Base-by-base conservation (phyloP, 2,329 filamentous ascomycete genomes). In the Polychaeton citri region DNA sequence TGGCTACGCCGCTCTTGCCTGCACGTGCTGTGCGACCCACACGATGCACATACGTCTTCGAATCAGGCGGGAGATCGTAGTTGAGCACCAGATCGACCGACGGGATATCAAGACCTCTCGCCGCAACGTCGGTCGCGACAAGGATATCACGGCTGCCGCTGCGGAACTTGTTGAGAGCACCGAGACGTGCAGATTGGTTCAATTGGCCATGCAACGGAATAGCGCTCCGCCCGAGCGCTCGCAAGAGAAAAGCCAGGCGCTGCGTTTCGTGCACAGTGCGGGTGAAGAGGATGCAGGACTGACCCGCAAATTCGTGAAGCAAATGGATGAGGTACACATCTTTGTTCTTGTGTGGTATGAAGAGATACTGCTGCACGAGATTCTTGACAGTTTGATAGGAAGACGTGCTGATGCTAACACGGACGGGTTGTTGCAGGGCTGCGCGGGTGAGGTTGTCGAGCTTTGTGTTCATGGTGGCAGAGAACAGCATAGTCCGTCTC, bases 201-300 rank as follows among this genome's bases (percentile, higher is more conserved):
- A 98, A 73, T 54, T 94, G 84, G 6, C 88, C 90, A 60, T 98
- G 88, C 0, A 98, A 71, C 0, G 90, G 88, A 41, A 96, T 90
- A 3, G 87, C 88, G 28, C 80, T 79, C 53, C 95, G 90, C 19
- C 87, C 88, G 3, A 98, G 74, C 0, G 79, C 72, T 33, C 88
- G 77, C 2, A 95, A 71, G 12, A 98, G 62, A 50, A 93, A 81
- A 17, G 87, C 77, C 20, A 95, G 60, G 6, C 90, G 74, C 57
- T 94, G 85, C 0, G 86, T 82, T 56, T 96, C 88, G 59, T 84
- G 82, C 31, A 96, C 83, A 0, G 90, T 98, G 30, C 90, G 71
- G 0, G 83, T 86, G 63, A 98, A 98, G 45, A 96, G 73, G 52
- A 98, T 93, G 41, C 74, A 78, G 0, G 79, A 81, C 54, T 92